A percentile compares a stretch with the other conserved stretches of the same genome.
These are phyloP conservation scores for Suillus tomentosus DNA, from an alignment of 768 basidiomycete genomes.

Conservation along the genomic window DNA sequence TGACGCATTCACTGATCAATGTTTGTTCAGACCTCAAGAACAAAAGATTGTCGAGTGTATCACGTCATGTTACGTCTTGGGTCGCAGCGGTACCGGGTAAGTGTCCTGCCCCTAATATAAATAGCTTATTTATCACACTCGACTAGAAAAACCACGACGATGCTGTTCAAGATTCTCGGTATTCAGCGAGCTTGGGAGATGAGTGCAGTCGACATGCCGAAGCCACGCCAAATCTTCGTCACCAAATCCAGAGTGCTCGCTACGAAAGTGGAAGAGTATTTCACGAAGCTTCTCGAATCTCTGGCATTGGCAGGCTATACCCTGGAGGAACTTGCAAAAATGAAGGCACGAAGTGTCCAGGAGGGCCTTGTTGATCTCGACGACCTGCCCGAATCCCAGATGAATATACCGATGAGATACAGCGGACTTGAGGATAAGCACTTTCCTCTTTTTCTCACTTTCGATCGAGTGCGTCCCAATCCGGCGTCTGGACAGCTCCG, in stretches of 20 bases:
- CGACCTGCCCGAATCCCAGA: slow-evolving; percentile 37
- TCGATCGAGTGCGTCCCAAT: slow-evolving; percentile 49
- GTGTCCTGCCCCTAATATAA: slow-evolving; percentile 12
- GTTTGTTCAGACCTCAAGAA: slow-evolving; percentile 41
- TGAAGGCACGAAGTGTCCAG: slow-evolving; percentile 23
- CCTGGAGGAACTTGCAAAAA: slow-evolving; percentile 39
- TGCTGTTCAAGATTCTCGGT: slow-evolving; percentile 75
- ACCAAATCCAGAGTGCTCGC: slow-evolving; percentile 70
- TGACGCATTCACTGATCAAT: neutral
- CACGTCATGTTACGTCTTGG: slow-evolving; percentile 64
- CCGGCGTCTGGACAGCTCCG: neutral
- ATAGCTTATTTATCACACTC: neutral
- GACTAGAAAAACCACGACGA: slow-evolving; percentile 70
- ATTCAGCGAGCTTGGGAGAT: slow-evolving; percentile 59
- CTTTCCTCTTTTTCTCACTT: slow-evolving; percentile 73
- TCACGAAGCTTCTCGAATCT: slow-evolving; percentile 49
- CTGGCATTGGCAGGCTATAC: slow-evolving; percentile 39
- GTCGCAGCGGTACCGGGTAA: slow-evolving; percentile 76
- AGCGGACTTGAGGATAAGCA: slow-evolving; percentile 58
- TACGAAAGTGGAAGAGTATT: slow-evolving; percentile 69
- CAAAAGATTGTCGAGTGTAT: slow-evolving; percentile 60
- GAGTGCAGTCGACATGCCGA: slow-evolving; percentile 35
- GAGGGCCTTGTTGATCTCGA: slow-evolving; percentile 35
- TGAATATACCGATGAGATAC: slow-evolving; percentile 45
- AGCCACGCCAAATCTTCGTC: slow-evolving; percentile 70